Base-by-base conservation (phyloP, 140 eudicot species). In the Senecio squalidus region DNA sequence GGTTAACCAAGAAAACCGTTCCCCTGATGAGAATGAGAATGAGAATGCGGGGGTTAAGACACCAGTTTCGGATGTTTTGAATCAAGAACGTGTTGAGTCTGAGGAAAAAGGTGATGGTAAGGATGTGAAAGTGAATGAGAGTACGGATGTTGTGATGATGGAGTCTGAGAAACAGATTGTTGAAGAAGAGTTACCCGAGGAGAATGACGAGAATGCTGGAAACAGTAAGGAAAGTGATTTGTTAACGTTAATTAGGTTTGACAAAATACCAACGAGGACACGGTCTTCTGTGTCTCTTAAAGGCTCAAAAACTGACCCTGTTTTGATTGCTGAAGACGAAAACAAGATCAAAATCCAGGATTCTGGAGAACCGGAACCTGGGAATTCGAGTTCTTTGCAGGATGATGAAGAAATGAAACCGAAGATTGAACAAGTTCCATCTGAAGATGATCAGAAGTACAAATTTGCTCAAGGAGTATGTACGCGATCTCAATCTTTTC, bases 241-340 rank as follows among this genome's bases (percentile, higher is more conserved):
- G 66, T 51, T 79, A 22, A 72, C 73, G 41, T 58, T 76, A 24
- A 76, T 82, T 70, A 74, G 76, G 40, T 79, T 70, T 72, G 79
- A 72, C 21, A 84, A 88, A 58, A 76, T 88, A 58, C 90, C 90
- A 39, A 81, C 94, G 36, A 84, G 62, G 74, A 80, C 88, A 5
- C 89, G 84, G 65, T 82, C 97, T 48, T 79, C 88, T 6, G 40
- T 84, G 77, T 58, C 77, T 40, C 51, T 24, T 9, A 82, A 70
- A 72, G 75, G 73, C 20, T 67, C 75, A 10, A 84, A 66, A 69
- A 47, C 60, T 56, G 80, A 80, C 14, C 75, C 75, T n/a, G 76
- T 71, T 74, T 56, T 67, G 49, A 36, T 66, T 24, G 16, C 70
- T 47, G 83, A 70, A 57, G 82, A 62, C 38, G 72, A 69, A 30